Evolutionary conservation across 2,329 filamentous ascomycete species (phyloP), one percentile per base, ranked within the genome.

Genomic region (Nothomitra cinnamomea): DNA sequence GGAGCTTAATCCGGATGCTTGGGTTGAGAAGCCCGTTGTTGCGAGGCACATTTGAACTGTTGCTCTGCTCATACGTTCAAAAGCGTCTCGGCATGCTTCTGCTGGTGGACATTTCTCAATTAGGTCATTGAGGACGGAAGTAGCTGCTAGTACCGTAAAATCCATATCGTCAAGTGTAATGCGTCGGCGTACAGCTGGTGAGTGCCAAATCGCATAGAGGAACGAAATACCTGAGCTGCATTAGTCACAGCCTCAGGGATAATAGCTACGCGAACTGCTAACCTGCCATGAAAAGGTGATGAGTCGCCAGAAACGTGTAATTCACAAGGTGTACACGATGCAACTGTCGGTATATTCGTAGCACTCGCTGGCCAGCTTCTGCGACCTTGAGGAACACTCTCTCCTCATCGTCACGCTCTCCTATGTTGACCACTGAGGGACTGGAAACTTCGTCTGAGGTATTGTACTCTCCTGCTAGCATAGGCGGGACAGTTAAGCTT

Each of bases 131-230:
- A 96, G 81, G 7, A 96, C 88, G 1, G 90, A 95, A 50, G 87
- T 95, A 21, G 89, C 90, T 7, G 89, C 87, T 50, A 95, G 74
- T 7, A 96, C 86, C 0, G 90, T 96, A 61, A 95, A 95, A 65
- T 96, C 90, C n/a, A 96, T 88, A 65, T 96, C 90, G 62, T 96
- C 89, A 70, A 95, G 84, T 6, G 84, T 86, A 17, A 49, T 49
- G 5, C 45, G 45, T 10, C 24, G 24, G 12, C 45, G 45, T 32
- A 49, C 45, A 28, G 45, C 24, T 17, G 45, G 45, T 17, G 90
- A 95, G 67, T 96, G 90, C 90, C 90, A 96, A 55, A 96, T 92
- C 19, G 92, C 89, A 67, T 95, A 96, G 1, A 96, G 75, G 66
- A 95, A 96, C 22, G 90, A 94, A 56, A 96, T 82, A 51, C 78